Base-by-base conservation (phyloP, 768 basidiomycete genomes). In the Kwoniella shandongensis region DNA sequence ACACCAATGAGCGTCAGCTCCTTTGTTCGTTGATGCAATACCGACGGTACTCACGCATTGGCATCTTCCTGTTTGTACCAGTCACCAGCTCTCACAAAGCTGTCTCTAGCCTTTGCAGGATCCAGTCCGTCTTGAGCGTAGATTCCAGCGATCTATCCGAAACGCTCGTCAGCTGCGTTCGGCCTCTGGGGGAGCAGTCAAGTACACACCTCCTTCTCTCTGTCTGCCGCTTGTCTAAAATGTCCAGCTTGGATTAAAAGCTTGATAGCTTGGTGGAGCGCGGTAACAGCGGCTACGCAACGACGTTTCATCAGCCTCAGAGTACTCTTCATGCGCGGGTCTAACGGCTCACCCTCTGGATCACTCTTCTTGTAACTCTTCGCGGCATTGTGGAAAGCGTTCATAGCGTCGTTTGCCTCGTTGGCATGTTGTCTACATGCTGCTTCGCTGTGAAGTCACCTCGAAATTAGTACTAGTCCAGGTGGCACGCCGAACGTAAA, bases 41-140 rank as follows among this genome's bases (percentile, higher is more conserved):
- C 35, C 8, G 11, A 30, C 26, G 17, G 11, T 12, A 74, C 90
- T 76, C 80, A 96, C 94, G 94, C 92, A 62, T 85, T 82, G 12
- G 96, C 92, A 79, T 98, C 96, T 78, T 99, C 96, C 69, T 91
- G 88, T n/a, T 86, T 82, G 79, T 99, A 98, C 91, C 94, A 94
- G 39, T 99, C 92, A 23, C 86, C 94, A 12, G 96, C 96, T 46
- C 88, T 81, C 72, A 87, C 87, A 67, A 86, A 91, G 78, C 89
- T 91, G 57, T 97, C 91, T 70, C 90, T 89, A 51, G 92, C 92
- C 67, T 86, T 88, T 13, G 83, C 83, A 29, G 93, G 79, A 41
- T 78, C 75, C 35, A 76, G 57, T 20, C 70, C 70, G 76, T 96
- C 88, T 66, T 85, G 80, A n/a, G 91, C 82, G 78, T 91, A 87